Percentiles rank a stretch among this genome's conserved stretches.
These are phyloP conservation scores for Zymoseptoria ardabiliae DNA, from an alignment of 2,329 filamentous ascomycete species.

Conservation along the genomic window DNA sequence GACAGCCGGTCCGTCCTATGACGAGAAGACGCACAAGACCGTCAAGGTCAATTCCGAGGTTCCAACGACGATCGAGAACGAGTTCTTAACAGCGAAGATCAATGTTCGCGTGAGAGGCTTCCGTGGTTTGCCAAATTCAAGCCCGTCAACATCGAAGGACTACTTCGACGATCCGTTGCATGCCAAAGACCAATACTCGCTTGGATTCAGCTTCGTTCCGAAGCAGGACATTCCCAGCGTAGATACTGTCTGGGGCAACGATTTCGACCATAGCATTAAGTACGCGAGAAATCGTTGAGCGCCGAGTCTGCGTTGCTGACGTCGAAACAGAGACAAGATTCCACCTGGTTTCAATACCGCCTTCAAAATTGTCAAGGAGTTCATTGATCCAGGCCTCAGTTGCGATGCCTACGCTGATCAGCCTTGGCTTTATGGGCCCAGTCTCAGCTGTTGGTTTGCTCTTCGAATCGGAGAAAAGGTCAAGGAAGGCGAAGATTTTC, in stretches of 20 bases:
- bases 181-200: constrained; percentile 72
- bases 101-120: constrained; percentile 67
- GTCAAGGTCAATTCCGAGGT: constrained; percentile 63
- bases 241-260: constrained; percentile 84
- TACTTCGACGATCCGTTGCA: constrained; percentile 73
- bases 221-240: constrained; percentile 56
- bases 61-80: constrained; percentile 56
- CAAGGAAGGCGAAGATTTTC: constrained; percentile 18
- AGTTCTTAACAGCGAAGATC: constrained; percentile 59
- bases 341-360: constrained; percentile 81
- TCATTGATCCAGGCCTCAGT: constrained; percentile 81
- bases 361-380: constrained; percentile 78
- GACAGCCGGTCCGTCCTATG: constrained; percentile 72
- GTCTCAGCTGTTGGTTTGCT: constrained; percentile 28
- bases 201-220: constrained; percentile 69
- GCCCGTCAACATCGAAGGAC: constrained; percentile 54
- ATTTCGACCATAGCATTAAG: constrained; percentile 80
- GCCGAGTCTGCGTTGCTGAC: neutral
- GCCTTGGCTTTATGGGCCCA: constrained; percentile 79
- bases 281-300: neutral
- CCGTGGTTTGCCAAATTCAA: constrained; percentile 57
- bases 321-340: constrained; percentile 50
- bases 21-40: constrained; percentile 57
- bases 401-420: constrained; percentile 82
- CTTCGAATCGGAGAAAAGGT: constrained; percentile 25